phyloP scores from a whole-genome alignment of 2,329 filamentous ascomycete genomes.

The Zopfia rhizophila region DNA sequence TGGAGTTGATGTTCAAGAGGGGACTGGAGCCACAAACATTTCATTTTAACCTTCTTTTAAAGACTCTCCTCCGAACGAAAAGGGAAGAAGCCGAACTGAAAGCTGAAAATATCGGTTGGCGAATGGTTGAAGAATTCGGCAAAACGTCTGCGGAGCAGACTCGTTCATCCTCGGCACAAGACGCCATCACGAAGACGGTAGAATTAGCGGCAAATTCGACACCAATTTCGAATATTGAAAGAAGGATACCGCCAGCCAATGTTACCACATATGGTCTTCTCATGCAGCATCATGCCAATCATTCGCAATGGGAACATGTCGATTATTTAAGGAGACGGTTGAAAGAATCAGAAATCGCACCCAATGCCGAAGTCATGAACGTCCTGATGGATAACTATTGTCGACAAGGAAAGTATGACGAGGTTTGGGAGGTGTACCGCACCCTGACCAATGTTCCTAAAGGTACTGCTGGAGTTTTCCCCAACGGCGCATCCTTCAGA shows the following conservation, averaged over 20 bases:
- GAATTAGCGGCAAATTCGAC: not conserved
- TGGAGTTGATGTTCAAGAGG: conserved; percentile 78
- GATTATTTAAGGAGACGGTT: conserved; percentile 43
- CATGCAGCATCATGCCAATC: conserved; percentile 41
- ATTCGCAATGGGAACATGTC: conserved; percentile 46
- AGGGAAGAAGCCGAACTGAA: conserved; percentile 31
- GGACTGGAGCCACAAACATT: conserved; percentile 75
- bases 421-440: conserved; percentile 43
- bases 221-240: conserved; percentile 1
- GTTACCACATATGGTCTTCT: conserved; percentile 44
- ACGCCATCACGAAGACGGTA: conserved; percentile 9
- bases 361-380: conserved; percentile 45
- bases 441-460: conserved; percentile 33
- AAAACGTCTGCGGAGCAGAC: not conserved
- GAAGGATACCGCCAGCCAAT: conserved; percentile 38
- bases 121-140: conserved; percentile 43
- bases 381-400: conserved; percentile 43
- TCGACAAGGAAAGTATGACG: conserved; percentile 38
- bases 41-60: conserved; percentile 84
- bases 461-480: conserved; percentile 34
- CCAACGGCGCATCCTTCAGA: conserved; percentile 40
- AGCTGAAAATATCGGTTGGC: conserved; percentile 49
- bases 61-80: conserved; percentile 73
- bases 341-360: conserved; percentile 28
- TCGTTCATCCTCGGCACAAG: conserved; percentile 3